Evolutionary conservation across 2,329 filamentous ascomycete genomes (phyloP).

Genomic region (Neonectria sp.): DNA sequence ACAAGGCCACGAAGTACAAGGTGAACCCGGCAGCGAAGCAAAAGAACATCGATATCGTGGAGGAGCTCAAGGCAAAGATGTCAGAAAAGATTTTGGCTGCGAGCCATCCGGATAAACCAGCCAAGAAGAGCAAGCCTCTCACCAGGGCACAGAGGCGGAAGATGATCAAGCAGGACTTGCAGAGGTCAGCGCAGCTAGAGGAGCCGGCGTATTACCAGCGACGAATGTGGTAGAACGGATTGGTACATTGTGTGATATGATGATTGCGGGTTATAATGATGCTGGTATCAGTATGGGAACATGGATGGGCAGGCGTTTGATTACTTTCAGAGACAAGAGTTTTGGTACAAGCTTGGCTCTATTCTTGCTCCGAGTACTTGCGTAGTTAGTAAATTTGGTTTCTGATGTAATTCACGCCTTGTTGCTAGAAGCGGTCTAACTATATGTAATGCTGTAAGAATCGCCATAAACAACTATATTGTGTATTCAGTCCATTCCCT

Average conservation of each 20-base stretch:
- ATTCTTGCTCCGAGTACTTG: too few relatives aligned
- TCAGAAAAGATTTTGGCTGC: constrained; percentile 53
- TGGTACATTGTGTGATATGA: neutral
- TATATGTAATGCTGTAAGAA: too few relatives aligned
- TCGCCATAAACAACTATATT: neutral
- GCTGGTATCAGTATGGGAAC: neutral
- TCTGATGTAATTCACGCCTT: neutral
- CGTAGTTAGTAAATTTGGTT: neutral
- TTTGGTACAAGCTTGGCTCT: neutral
- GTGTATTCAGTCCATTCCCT: neutral
- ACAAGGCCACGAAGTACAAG: constrained; percentile 33
- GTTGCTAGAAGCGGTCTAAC: too few relatives aligned
- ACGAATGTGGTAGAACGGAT: constrained; percentile 63
- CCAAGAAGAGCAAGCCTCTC: constrained; percentile 62
- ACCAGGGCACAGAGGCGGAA: constrained; percentile 68
- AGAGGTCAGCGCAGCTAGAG: constrained; percentile 61
- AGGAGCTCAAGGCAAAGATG: constrained; percentile 51
- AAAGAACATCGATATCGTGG: constrained; percentile 52
- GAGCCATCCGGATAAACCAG: constrained; percentile 54
- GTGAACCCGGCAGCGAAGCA: constrained; percentile 30
- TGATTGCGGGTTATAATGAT: neutral
- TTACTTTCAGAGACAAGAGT: neutral
- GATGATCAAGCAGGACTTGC: constrained; percentile 72
- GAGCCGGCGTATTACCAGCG: constrained; percentile 68
- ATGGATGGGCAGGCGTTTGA: constrained; percentile 15